phyloP scores from a whole-genome alignment of 2,329 filamentous ascomycete genomes.

The Plectosphaerella sp. region DNA sequence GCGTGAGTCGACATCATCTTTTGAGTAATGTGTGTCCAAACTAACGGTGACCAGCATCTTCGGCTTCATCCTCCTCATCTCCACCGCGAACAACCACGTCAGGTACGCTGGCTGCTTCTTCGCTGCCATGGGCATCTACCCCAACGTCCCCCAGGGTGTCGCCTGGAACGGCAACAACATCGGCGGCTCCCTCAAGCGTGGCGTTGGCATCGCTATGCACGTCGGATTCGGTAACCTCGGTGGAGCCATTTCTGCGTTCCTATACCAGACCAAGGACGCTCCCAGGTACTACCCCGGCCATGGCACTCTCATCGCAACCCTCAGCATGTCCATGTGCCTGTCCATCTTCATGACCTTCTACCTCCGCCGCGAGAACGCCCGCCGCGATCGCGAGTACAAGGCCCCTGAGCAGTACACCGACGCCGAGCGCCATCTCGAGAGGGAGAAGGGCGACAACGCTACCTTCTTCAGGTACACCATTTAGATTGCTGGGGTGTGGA shows the following conservation, averaged over 20 bases:
- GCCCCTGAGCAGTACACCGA: conserved; percentile 43
- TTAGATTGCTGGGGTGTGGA: conserved; percentile 18
- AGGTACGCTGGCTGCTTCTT: conserved; percentile 46
- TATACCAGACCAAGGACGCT: conserved; percentile 40
- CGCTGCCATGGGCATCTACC: conserved; percentile 43
- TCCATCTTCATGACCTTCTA: conserved; percentile 53
- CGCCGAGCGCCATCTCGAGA: conserved; percentile 48
- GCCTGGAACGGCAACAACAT: conserved; percentile 59
- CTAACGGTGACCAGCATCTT: conserved; percentile 24
- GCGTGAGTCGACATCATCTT: conserved; percentile 18
- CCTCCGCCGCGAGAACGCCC: conserved; percentile 50
- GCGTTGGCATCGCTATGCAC: conserved; percentile 52
- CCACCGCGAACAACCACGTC: conserved; percentile 28
- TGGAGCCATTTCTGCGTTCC: conserved; percentile 40
- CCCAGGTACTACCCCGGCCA: conserved; percentile 72
- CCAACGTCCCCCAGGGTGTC: conserved; percentile 50
- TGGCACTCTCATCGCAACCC: conserved; percentile 56
- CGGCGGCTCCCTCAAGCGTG: conserved; percentile 48
- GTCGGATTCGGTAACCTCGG: conserved; percentile 57
- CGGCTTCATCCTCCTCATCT: conserved; percentile 36
- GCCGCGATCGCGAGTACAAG: conserved; percentile 45
- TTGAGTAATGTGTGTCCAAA: no score
- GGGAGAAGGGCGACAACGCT: conserved; percentile 52
- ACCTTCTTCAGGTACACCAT: conserved; percentile 51
- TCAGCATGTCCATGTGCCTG: conserved; percentile 42